Evolutionary conservation across 2,329 filamentous ascomycete genomes (phyloP).

Genomic region (Thielaviopsis populi): DNA sequence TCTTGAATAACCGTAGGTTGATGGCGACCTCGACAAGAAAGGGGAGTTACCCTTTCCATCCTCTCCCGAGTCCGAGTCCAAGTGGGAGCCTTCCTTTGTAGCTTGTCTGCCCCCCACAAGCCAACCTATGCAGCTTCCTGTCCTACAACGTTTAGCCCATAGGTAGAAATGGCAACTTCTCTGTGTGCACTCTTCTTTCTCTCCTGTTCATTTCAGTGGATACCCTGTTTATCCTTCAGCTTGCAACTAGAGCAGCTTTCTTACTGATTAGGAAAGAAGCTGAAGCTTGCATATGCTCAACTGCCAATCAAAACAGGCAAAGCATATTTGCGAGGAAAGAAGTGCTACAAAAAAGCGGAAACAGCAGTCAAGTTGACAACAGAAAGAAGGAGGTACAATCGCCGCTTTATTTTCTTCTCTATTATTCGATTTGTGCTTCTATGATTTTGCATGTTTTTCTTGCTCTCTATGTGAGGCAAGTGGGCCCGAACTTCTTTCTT

Average conservation of each 20-base stretch:
- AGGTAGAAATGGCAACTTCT: not conserved
- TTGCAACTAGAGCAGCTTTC: not conserved
- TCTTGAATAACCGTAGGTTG: not conserved
- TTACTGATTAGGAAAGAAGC: conserved; percentile 10
- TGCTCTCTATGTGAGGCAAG: not conserved
- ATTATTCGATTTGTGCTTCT: not conserved
- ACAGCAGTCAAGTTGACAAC: not conserved
- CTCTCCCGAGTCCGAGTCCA: not conserved
- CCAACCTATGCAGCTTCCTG: not conserved
- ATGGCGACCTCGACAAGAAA: not conserved
- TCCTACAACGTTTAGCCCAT: not conserved
- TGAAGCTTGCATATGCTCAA: conserved; percentile 9
- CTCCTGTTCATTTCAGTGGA: not conserved
- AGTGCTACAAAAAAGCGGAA: not conserved
- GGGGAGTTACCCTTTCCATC: not conserved
- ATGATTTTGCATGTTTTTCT: not conserved
- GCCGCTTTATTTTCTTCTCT: not conserved
- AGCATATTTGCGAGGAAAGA: not conserved
- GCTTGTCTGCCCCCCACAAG: no score
- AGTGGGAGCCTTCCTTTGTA: not conserved
- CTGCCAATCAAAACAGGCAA: not conserved
- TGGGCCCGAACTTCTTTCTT: not conserved
- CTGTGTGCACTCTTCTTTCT: not conserved
- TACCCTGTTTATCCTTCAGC: conserved; percentile 6
- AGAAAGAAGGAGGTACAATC: not conserved